Base-by-base conservation (phyloP, 2,329 filamentous ascomycete genomes). In the Colletotrichum sp. region DNA sequence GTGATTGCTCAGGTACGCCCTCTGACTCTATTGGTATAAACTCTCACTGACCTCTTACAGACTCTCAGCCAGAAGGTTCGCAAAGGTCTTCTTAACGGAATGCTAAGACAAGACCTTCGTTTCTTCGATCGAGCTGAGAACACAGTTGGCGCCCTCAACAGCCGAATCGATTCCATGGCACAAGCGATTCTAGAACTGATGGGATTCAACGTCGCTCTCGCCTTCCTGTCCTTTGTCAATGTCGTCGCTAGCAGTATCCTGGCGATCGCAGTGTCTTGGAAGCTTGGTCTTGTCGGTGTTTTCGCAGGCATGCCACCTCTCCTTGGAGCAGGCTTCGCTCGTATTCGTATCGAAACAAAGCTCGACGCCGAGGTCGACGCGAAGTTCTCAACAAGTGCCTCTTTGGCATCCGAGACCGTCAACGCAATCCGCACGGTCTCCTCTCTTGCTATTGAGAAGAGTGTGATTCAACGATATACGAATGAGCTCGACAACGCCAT, bases 181-280 rank as follows among this genome's bases (percentile, higher is more conserved):
- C 83, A 87, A 30, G 87, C 86, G 1, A 83, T 90, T 3, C 81
- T 87, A 9, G 88, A 89, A 52, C 81, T 90, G 3, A 83, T 89
- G 63, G 85, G 86, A 2, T 80, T 85, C 66, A 90, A 86, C 63
- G 78, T 89, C 9, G 82, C 82, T 5, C 76, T 89, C 4, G 84
- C 89, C 7, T 63, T 88, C 2, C 83, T 88, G 24, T 80, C 84
- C 7, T n/a, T 86, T 3, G 74, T 88, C 52, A 88, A 83, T 32
- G 77, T 90, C 0, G 32, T 87, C 2, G 81, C 83, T 5, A 85
- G 82, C 72, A 83, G 82, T 30, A 81, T 87, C 3, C 78, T 90
- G 0, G 82, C 85, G 1, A 78, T 90, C 2, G 84, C 80, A 0
- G 81, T 85, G 70, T 84, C 83, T 1, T 90, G 86, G 87, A 88